These are phyloP conservation scores for Persicaria tinctoria DNA, from an alignment of 148 eudicot species.

Conservation along the genomic window DNA sequence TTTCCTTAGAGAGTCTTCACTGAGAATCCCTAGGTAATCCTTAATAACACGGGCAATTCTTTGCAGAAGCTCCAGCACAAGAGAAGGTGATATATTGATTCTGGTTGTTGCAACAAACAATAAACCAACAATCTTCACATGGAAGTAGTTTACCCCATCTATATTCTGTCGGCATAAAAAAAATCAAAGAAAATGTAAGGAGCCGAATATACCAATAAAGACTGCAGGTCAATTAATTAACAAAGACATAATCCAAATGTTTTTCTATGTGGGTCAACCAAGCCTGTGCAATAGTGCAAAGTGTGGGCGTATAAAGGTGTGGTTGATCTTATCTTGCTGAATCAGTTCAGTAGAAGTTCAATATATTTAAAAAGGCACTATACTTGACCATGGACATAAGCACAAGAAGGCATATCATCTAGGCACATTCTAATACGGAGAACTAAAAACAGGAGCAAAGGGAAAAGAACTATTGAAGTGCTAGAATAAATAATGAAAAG, in stretches of 20 bases:
- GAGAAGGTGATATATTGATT: slow-evolving; percentile 76
- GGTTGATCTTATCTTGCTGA: not conserved
- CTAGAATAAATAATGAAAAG: not conserved
- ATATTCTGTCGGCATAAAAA: slow-evolving; percentile 48
- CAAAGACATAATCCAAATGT: not conserved
- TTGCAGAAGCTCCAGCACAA: slow-evolving; percentile 84
- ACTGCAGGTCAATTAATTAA: not conserved
- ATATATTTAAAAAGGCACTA: not conserved
- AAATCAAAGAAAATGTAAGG: slow-evolving; percentile 18
- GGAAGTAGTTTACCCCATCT: slow-evolving; percentile 95
- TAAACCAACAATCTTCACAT: slow-evolving; percentile 89
- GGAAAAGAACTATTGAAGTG: not conserved
- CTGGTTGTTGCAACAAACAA: slow-evolving; percentile 94
- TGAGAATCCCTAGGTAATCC: slow-evolving; percentile 94
- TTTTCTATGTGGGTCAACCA: not conserved
- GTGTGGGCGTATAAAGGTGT: not conserved
- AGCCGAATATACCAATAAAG: not conserved
- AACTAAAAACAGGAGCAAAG: not conserved
- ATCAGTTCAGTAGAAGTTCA: not conserved
- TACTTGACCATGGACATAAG: not conserved
- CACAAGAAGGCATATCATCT: not conserved
- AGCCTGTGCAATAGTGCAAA: not conserved
- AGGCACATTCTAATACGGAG: not conserved
- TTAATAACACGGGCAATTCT: slow-evolving; percentile 90
- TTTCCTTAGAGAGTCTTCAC: slow-evolving; percentile 80